Evolutionary conservation across 345 rosid genomes (phyloP).

Genomic region (Geranium brycei): DNA sequence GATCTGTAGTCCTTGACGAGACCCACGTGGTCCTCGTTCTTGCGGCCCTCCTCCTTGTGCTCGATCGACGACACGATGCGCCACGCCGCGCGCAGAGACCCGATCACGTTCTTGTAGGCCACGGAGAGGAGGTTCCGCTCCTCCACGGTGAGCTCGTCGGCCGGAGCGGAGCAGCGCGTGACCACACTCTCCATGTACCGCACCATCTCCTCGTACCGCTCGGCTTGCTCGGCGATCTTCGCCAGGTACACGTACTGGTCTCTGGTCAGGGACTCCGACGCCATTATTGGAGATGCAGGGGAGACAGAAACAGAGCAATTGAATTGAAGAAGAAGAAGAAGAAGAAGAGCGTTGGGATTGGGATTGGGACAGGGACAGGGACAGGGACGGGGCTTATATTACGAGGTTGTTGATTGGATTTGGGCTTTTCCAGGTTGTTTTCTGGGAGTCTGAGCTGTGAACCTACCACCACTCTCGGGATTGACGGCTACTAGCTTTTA

Average conservation of each 20-base stretch:
- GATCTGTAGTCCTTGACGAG: conserved; percentile 66
- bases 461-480: too few relatives aligned
- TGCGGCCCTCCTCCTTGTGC: conserved; percentile 85
- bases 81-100: conserved; percentile 90
- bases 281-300: conserved; percentile 10
- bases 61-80: conserved; percentile 79
- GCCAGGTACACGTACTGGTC: conserved; percentile 85
- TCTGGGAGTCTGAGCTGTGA: too few relatives aligned
- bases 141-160: conserved; percentile 67
- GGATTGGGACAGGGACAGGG: too few relatives aligned
- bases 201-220: conserved; percentile 93
- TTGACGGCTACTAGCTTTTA: too few relatives aligned
- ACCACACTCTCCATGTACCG: conserved; percentile 77
- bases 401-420: too few relatives aligned
- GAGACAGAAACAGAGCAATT: too few relatives aligned
- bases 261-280: conserved; percentile 29
- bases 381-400: too few relatives aligned
- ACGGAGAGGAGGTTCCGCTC: conserved; percentile 93
- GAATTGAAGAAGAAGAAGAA: too few relatives aligned
- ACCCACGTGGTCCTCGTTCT: conserved; percentile 79
- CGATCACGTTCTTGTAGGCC: conserved; percentile 94
- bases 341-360: too few relatives aligned
- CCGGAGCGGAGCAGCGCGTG: conserved; percentile 30
- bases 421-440: too few relatives aligned
- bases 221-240: conserved; percentile 89